Conservation (phyloP, 176 grass and related monocot species). For the Triticum turgidum region DNA sequence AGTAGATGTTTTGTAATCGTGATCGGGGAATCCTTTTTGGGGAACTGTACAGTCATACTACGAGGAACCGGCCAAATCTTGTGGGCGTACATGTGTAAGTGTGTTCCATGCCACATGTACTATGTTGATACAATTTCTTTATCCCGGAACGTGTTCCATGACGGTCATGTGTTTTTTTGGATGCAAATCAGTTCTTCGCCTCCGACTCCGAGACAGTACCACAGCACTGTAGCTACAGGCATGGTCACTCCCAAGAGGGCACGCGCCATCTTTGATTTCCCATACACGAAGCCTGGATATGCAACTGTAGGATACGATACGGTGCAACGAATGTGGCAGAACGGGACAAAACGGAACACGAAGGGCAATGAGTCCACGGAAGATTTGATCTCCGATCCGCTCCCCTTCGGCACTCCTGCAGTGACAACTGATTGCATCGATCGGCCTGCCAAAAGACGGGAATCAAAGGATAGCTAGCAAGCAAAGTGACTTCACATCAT, state of each 20-base stretch:
- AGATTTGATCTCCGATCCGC: conserved; percentile 20
- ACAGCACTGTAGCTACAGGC: neutral
- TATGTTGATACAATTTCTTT: neutral
- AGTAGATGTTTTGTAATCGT: no score
- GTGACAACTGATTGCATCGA: conserved; percentile 16
- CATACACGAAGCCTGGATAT: neutral
- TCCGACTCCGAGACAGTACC: no score
- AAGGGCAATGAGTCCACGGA: conserved; percentile 12
- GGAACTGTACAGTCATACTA: no score
- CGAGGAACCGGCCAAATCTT: neutral
- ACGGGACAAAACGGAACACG: neutral
- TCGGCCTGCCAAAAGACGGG: neutral
- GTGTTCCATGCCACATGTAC: neutral
- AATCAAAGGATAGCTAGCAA: neutral
- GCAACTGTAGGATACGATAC: neutral
- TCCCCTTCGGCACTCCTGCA: neutral
- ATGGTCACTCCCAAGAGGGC: neutral
- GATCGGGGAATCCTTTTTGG: no score
- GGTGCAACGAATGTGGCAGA: conserved; percentile 23
- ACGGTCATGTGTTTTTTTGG: neutral
- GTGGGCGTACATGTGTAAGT: neutral
- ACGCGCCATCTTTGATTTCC: neutral
- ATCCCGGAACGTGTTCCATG: neutral
- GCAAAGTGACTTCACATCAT: conserved; percentile 15
- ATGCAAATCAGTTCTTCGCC: neutral